phyloP scores from a whole-genome alignment of 208 protist species.

The Herpetomonas muscarum region DNA sequence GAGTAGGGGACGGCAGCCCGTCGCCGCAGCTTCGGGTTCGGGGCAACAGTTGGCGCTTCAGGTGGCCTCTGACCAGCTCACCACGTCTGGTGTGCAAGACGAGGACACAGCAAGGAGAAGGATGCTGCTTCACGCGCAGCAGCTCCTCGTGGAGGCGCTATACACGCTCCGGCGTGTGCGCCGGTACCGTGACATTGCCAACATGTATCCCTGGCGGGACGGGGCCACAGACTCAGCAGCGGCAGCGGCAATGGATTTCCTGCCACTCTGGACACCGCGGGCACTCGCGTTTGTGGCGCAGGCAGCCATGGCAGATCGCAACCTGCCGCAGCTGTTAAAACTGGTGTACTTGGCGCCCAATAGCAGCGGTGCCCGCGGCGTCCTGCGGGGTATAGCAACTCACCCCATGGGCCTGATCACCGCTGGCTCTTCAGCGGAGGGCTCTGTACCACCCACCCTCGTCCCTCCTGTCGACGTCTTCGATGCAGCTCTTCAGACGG shows the following conservation, averaged over 20 bases:
- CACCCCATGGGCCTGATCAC: too few relatives aligned
- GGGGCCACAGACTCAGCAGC: neutral
- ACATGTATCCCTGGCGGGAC: constrained; percentile 17
- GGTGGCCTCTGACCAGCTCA: too few relatives aligned
- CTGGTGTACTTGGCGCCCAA: neutral
- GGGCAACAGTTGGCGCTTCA: too few relatives aligned
- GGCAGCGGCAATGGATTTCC: neutral
- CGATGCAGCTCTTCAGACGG: constrained; percentile 40
- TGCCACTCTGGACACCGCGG: constrained; percentile 20
- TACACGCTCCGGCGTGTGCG: constrained; percentile 44
- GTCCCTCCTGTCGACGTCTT: constrained; percentile 40
- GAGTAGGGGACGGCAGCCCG: too few relatives aligned
- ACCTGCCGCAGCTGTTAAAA: constrained; percentile 41
- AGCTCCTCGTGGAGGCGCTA: constrained; percentile 40
- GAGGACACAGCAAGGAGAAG: neutral
- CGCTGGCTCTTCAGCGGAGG: too few relatives aligned
- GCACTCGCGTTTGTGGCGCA: constrained; percentile 51
- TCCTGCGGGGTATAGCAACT: too few relatives aligned
- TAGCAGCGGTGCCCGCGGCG: too few relatives aligned
- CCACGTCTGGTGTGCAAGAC: neutral
- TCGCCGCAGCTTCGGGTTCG: too few relatives aligned
- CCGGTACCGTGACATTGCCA: constrained; percentile 37
- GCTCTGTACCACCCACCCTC: neutral
- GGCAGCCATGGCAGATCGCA: constrained; percentile 37
- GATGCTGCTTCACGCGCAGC: constrained; percentile 18